These are phyloP conservation scores for Fusarium aywerte DNA, from an alignment of 2,329 filamentous ascomycete species.

Conservation along the genomic window DNA sequence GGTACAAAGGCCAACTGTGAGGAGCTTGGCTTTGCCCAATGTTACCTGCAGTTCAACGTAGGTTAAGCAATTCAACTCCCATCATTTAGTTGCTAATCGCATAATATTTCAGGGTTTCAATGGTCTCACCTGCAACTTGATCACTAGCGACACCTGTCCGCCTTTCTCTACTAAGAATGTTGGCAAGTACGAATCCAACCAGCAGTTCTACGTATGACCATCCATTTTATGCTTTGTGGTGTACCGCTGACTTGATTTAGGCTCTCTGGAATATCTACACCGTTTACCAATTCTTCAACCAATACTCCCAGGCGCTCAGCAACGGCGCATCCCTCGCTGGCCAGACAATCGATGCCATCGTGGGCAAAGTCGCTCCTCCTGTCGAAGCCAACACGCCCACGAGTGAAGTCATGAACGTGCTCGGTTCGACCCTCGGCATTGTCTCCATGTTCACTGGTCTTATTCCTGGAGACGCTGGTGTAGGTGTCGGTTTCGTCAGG, in stretches of 20 bases:
- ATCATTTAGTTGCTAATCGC: rapidly evolving
- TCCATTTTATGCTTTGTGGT: rapidly evolving
- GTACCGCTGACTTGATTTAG: rapidly evolving
- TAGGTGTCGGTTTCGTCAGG: neutral
- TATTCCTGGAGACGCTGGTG: neutral
- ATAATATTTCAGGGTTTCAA: neutral
- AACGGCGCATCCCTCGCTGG: constrained; percentile 23
- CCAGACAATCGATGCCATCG: constrained; percentile 18
- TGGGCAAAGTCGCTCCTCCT: constrained; percentile 18
- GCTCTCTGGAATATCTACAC: constrained; percentile 31
- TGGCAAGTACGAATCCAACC: constrained; percentile 19
- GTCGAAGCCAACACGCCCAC: constrained; percentile 8
- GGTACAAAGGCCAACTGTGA: constrained; percentile 13
- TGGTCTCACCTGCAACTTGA: constrained; percentile 18
- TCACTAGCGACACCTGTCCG: constrained; percentile 25
- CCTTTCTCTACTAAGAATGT: constrained; percentile 19
- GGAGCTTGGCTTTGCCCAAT: constrained; percentile 21
- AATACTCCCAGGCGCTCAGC: constrained; percentile 20
- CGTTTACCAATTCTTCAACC: constrained; percentile 29
- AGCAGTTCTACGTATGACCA: constrained; percentile 19
- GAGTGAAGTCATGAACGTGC: neutral
- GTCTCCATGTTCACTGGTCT: constrained; percentile 11
- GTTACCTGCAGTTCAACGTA: constrained; percentile 21
- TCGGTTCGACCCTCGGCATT: neutral
- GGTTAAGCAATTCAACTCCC: rapidly evolving